Base-by-base conservation (phyloP, 2,329 filamentous ascomycete species). In the Beauveria brongniartii region DNA sequence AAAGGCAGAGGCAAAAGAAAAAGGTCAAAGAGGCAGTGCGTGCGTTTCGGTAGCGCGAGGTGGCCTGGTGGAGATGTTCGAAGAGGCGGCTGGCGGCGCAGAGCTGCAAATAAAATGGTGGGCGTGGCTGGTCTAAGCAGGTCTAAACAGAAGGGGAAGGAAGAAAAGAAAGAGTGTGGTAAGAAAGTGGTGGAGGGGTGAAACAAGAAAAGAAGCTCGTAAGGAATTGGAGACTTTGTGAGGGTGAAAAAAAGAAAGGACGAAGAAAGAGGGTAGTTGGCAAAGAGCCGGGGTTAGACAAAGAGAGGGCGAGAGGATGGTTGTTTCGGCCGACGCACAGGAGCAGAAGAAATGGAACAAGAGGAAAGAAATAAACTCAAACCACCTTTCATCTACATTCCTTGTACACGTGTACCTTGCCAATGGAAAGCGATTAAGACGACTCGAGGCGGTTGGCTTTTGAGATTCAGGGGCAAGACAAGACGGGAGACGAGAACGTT, bases 11-110 rank as follows among this genome's bases (percentile, higher is more conserved):
- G 50, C 28, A 40, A 20, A 44, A 55, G 28, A 37, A 40, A 7
- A 30, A 46, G 34, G 57, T 59, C 57, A 56, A 56, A 56, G 54
- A 56, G 54, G 14, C 54, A 47, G 43, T 26, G 26, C 41, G 54
- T 56, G 54, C 54, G 54, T 48, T 37, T 55, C 9, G 53, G 40
- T 55, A 55, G 53, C 53, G 53, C 24, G 30, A 20, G n/a, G 30
- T 22, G 34, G 51, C 26, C 14, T 40, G 34, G 53, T 55, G 53
- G 53, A 55, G 53, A 55, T 55, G 24, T 16, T 30, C n/a, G 53
- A 44, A 30, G 40, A 55, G 22, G 28, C 24, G 18, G 20, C 20
- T 20, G 20, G 12, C 51, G 37, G 52, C 40, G 40, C 22, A 22
- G 44, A 47, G 44, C 20, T 47, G 44, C 44, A 47, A 16, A 47